Evolutionary conservation across 257 asterid species (phyloP).

Genomic region (Nicotiana tabacum): DNA sequence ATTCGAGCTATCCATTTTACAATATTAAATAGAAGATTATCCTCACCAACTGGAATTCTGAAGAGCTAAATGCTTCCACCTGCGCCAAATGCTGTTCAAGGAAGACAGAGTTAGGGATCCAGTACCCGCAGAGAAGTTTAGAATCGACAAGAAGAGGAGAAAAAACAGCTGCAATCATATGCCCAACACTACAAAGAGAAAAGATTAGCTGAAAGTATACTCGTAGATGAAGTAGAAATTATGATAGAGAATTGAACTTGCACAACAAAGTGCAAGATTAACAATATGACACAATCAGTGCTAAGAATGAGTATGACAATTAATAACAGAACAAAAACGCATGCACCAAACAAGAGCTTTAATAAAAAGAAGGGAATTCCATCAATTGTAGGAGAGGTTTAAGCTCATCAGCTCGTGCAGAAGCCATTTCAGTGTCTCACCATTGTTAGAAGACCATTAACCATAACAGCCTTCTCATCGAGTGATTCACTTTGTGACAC

Average conservation of each 20-base stretch:
- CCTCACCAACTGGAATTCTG: slow-evolving; percentile 81
- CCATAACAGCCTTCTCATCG: slow-evolving; percentile 75
- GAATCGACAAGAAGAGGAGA: neutral
- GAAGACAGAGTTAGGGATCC: slow-evolving; percentile 10
- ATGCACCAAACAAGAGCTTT: slow-evolving; percentile 5
- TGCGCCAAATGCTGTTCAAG: slow-evolving; percentile 68
- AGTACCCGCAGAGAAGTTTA: neutral
- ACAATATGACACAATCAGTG: neutral
- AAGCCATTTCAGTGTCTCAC: slow-evolving; percentile 38
- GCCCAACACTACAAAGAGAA: neutral
- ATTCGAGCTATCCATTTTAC: neutral
- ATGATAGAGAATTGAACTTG: neutral
- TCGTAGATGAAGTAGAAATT: neutral
- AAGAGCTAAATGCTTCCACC: slow-evolving; percentile 63
- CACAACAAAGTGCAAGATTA: neutral
- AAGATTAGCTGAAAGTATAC: neutral
- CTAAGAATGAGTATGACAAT: neutral
- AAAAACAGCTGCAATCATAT: neutral
- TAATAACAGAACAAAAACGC: neutral
- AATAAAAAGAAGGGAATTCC: neutral
- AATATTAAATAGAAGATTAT: neutral
- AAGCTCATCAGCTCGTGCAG: neutral
- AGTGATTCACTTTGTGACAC: slow-evolving; percentile 64
- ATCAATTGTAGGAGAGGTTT: neutral
- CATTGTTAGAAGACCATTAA: slow-evolving; percentile 86